Evolutionary conservation across 169 alveolate species (phyloP).

Genomic region (Plasmodium gallinaceum): DNA sequence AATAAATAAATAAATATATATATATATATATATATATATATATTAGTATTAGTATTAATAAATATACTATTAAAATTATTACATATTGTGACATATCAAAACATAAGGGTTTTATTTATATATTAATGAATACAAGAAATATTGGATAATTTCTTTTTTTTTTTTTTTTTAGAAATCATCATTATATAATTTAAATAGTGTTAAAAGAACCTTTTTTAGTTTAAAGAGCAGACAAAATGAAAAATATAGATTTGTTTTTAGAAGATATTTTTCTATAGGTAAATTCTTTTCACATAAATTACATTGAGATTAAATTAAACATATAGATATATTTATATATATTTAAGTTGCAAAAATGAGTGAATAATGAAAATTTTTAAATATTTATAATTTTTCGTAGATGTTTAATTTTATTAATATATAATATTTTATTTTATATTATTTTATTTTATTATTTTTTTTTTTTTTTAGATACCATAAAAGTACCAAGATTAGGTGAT

Average conservation of each 20-base stretch:
- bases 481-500: slow-evolving; percentile 90
- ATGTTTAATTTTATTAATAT: background rate
- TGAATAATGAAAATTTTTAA: background rate
- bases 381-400: background rate
- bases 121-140: background rate
- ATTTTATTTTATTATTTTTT: background rate
- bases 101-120: background rate
- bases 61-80: slow-evolving; percentile 10
- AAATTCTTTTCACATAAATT: background rate
- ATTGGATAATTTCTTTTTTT: background rate
- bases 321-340: background rate
- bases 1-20: background rate
- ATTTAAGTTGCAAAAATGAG: background rate
- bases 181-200: slow-evolving; percentile 27
- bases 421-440: background rate
- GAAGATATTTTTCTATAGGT: slow-evolving; percentile 74
- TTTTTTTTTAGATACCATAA: slow-evolving; percentile 72
- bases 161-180: slow-evolving; percentile 41
- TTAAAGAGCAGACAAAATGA: slow-evolving; percentile 7
- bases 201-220: slow-evolving; percentile 37
- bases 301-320: background rate
- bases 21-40: background rate
- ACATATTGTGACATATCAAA: background rate
- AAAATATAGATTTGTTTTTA: slow-evolving; percentile 9
- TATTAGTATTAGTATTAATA: background rate